These are phyloP conservation scores for Phytophthora tubulina DNA, from an alignment of 352 stramenopile species.

Conservation along the genomic window DNA sequence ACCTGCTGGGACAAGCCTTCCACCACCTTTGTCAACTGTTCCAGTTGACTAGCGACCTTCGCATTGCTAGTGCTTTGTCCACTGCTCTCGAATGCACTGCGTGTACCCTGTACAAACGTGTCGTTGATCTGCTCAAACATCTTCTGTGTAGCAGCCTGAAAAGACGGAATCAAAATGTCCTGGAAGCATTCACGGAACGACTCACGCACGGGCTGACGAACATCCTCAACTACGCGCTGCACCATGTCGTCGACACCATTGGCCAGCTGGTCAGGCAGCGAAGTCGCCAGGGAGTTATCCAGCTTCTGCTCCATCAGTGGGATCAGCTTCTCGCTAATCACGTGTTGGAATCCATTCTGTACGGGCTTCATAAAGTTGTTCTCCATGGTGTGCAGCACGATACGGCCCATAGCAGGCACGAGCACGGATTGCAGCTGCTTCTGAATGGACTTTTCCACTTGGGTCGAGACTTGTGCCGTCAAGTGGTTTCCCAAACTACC, in stretches of 20 bases:
- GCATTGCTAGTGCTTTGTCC: constrained; percentile 63
- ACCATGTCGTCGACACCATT: constrained; percentile 80
- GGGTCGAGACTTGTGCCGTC: constrained; percentile 62
- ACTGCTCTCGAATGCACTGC: constrained; percentile 67
- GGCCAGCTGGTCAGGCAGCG: constrained; percentile 68
- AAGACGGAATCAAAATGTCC: constrained; percentile 88
- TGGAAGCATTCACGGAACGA: constrained; percentile 90
- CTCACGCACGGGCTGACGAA: constrained; percentile 81
- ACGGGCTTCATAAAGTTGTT: constrained; percentile 92
- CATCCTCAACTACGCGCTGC: constrained; percentile 79
- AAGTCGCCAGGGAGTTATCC: constrained; percentile 63
- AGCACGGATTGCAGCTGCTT: constrained; percentile 87
- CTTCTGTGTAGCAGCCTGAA: constrained; percentile 88
- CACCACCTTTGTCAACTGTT: constrained; percentile 72
- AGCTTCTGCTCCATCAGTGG: constrained; percentile 81
- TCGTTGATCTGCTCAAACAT: constrained; percentile 92
- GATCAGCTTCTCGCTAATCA: constrained; percentile 78
- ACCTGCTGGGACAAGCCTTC: constrained; percentile 72
- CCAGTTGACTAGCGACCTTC: constrained; percentile 69
- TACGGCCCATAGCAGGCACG: constrained; percentile 86
- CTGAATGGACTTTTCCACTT: constrained; percentile 87
- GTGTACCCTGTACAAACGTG: constrained; percentile 80
- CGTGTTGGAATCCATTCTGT: constrained; percentile 80
- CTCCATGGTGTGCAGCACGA: constrained; percentile 90
- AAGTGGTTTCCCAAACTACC: constrained; percentile 66